These are phyloP conservation scores for Neolentinus lepideus DNA, from an alignment of 1,284 basidiomycete genomes.

Conservation along the genomic window DNA sequence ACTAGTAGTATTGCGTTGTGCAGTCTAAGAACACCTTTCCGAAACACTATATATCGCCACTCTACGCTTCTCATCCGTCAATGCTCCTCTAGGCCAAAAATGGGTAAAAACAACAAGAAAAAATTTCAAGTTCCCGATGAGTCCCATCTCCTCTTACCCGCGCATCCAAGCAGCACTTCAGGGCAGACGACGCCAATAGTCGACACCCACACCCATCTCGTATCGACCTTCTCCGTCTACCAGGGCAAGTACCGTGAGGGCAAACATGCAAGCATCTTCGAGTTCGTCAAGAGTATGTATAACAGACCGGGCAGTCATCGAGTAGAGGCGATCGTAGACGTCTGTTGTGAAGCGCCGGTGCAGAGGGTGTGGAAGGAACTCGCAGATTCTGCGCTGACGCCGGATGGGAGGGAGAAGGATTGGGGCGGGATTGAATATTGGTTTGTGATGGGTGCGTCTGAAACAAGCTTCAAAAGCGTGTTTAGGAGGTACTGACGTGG, in stretches of 20 bases:
- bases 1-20: too few relatives aligned
- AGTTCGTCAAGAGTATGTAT: slow-evolving; percentile 62
- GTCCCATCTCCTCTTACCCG: slow-evolving; percentile 22
- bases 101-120: slow-evolving; percentile 30
- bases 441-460: slow-evolving; percentile 64
- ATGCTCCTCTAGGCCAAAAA: slow-evolving; percentile 7
- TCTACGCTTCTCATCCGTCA: too few relatives aligned
- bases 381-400: slow-evolving; percentile 60
- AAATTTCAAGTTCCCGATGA: slow-evolving; percentile 18
- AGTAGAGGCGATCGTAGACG: slow-evolving; percentile 67
- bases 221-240: slow-evolving; percentile 62
- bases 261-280: slow-evolving; percentile 44
- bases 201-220: slow-evolving; percentile 76
- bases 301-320: slow-evolving; percentile 27
- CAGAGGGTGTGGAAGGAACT: slow-evolving; percentile 53
- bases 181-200: slow-evolving; percentile 41
- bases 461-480: too few relatives aligned
- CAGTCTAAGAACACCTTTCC: too few relatives aligned
- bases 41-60: too few relatives aligned
- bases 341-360: slow-evolving; percentile 78
- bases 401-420: slow-evolving; percentile 34
- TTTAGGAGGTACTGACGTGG: too few relatives aligned
- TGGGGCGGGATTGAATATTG: slow-evolving; percentile 68
- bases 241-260: slow-evolving; percentile 48
- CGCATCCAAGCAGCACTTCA: slow-evolving; percentile 19